These are phyloP conservation scores for Crithidia mellificae DNA, from an alignment of 208 protist species.

Conservation along the genomic window DNA sequence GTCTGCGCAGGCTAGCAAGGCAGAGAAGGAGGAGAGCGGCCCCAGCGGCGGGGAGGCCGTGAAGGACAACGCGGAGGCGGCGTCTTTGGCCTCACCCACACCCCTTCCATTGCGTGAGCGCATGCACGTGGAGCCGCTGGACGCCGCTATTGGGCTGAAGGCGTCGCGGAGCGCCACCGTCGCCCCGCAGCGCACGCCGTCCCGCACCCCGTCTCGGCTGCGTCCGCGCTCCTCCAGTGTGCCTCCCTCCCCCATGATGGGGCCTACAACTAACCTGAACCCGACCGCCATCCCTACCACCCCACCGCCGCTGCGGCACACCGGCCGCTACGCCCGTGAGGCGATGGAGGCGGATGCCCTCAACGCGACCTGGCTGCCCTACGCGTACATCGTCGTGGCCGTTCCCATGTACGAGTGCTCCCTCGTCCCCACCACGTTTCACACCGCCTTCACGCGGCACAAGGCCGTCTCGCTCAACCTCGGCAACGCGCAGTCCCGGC, in stretches of 20 bases:
- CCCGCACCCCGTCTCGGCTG: background rate
- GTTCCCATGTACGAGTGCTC: constrained; percentile 69
- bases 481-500: constrained; percentile 37
- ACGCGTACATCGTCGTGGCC: constrained; percentile 58
- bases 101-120: background rate
- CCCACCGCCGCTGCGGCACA: constrained; percentile 11
- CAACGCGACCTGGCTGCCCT: constrained; percentile 50
- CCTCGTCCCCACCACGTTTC: constrained; percentile 50
- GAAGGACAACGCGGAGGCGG: too few species aligned
- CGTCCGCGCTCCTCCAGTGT: constrained; percentile 6
- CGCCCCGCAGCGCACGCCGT: constrained; percentile 1
- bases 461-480: constrained; percentile 64
- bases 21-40: too few species aligned
- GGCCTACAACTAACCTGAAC: background rate
- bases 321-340: constrained; percentile 25
- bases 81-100: background rate
- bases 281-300: background rate
- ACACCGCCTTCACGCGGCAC: constrained; percentile 34
- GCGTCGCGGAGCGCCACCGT: background rate
- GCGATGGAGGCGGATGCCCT: constrained; percentile 30
- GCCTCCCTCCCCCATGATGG: background rate
- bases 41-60: too few species aligned
- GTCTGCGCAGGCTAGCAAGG: too few species aligned
- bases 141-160: background rate
- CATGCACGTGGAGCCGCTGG: background rate